phyloP scores from a whole-genome alignment of 1,139 yeast genomes.

The Sporopachydermia cereana region DNA sequence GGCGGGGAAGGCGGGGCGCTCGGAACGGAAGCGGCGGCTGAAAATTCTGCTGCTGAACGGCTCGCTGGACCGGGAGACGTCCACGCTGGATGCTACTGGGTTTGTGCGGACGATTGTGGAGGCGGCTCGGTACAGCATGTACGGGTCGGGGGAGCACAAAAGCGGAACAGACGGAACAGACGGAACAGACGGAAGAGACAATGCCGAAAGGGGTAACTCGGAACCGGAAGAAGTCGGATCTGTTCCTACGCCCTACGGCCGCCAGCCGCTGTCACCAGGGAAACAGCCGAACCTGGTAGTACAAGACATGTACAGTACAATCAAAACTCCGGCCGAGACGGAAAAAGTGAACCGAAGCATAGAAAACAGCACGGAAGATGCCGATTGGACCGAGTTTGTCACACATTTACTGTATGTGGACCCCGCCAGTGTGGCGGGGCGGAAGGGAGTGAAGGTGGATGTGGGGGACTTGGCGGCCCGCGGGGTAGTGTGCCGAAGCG shows the following conservation, averaged over 20 bases:
- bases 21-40: neutral
- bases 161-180: too few relatives aligned
- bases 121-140: conserved; percentile 20
- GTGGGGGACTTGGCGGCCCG: conserved; percentile 9
- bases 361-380: neutral
- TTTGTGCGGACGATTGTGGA: conserved; percentile 44
- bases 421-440: conserved; percentile 6
- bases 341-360: neutral
- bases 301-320: neutral
- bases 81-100: conserved; percentile 48
- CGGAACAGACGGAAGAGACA: neutral
- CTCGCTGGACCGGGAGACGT: conserved; percentile 63
- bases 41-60: conserved; percentile 51
- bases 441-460: conserved; percentile 10
- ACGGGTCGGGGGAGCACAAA: conserved; percentile 4
- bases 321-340: neutral
- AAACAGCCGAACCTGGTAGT: neutral
- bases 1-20: too few relatives aligned
- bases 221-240: neutral
- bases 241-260: neutral
- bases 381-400: conserved; percentile 15
- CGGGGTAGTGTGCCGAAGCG: conserved; percentile 11
- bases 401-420: conserved; percentile 14
- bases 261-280: neutral
- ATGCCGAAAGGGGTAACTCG: neutral